Base-by-base conservation (phyloP, 2,329 filamentous ascomycete genomes). In the Bipolaris victoriae region DNA sequence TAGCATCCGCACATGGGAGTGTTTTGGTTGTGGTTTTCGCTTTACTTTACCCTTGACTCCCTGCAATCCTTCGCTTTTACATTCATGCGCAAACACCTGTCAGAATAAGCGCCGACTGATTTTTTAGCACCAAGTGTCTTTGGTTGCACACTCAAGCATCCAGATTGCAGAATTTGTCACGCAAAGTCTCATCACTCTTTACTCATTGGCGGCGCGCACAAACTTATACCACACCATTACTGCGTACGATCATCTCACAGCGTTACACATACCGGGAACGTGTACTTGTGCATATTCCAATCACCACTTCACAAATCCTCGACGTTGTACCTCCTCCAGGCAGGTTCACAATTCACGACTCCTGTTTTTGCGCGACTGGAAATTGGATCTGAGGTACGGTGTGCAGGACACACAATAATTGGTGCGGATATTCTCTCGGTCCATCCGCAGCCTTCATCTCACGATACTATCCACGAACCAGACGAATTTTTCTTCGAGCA, bases 241-340 rank as follows among this genome's bases (percentile, higher is more conserved):
- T 39, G 44, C 55, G n/a, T 24, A 48, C 29, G 20, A 49, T 13
- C 47, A 54, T 58, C 16, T 59, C 44, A 49, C n/a, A 46, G 35
- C 18, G 55, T 58, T 63, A 61, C 61, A 52, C 39, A 43, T 41
- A 31, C 43, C 47, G 37, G 43, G 45, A 43, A 45, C 40, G 37
- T 49, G 13, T 18, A 31, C 22, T 45, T 37, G 26, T 20, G 24
- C 10, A 41, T 18, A 15, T 22, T 51, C 29, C 43, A 61, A 56
- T 36, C 45, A 44, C 2, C 5, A 7, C 44, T 20, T 16, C 39
- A 46, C 31, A 22, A 35, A 39, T 20, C 46, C 33, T 22, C 6
- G 11, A 18, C 13, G 10, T 7, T 29, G 15, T 35, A 18, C 22
- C 18, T 37, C 9, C 7, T n/a, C 33, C n/a, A 31, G 9, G n/a